Evolutionary conservation across 352 stramenopile genomes (phyloP), one percentile per base, ranked within the genome.

Genomic region (Phytophthora uliginosa): DNA sequence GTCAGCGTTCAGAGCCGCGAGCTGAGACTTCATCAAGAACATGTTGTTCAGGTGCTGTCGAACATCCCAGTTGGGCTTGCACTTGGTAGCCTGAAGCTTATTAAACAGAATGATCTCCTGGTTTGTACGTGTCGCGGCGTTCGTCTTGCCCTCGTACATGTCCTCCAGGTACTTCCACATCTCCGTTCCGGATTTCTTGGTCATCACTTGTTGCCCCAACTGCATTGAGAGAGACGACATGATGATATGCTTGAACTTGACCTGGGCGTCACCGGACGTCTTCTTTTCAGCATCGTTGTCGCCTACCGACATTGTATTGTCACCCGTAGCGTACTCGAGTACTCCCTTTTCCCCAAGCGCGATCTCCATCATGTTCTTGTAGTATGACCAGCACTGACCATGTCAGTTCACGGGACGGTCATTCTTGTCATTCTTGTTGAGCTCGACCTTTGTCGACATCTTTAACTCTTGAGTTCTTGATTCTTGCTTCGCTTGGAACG

Each of bases 91-190:
- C 12, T 71, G 63, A 5, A 71, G 33, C 55, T 64, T 64, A 45
- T 71, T 56, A 38, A 59, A 71, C 9, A 71, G 13, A 4, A 64
- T 64, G 22, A 64, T 65, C 13, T 71, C 45, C 47, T 70, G 62
- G 40, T 69, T 70, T 13, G 63, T 63, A 18, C 63, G 40, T 4
- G 54, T 65, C 2, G 45, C 45, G 2, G 54, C 42, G 17, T 71
- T 71, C 1, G 54, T 51, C 34, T 59, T 71, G 8, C 63, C 45
- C 17, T 65, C 55, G 18, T 51, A 64, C 4, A 12, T 34, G 13
- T 71, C 5, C 3, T 47, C 54, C 31, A 60, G 10, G 18, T 64
- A 71, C 33, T 56, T 38, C 55, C 33, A 71, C 45, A 66, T 55
- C 5, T 54, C 42, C 12, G 24, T 54, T 2, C 31, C 52, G 2